Evolutionary conservation across 2,329 filamentous ascomycete genomes (phyloP).

Genomic region (Penicillium sp.): DNA sequence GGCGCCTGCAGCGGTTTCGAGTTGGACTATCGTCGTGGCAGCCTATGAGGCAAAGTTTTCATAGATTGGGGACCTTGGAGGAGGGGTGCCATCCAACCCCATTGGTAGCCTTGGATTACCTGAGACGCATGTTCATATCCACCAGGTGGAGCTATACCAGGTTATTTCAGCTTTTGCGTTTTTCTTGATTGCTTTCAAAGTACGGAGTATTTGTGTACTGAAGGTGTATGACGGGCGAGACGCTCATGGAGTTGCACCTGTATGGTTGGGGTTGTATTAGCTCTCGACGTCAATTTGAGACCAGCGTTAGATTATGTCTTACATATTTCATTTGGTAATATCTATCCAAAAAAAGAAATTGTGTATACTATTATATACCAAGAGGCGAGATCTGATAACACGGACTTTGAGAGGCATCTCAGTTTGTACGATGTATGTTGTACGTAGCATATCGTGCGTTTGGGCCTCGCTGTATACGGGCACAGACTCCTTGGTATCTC

Average conservation of each 20-base stretch:
- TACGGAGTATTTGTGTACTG: not conserved
- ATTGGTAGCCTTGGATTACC: conserved; percentile 18
- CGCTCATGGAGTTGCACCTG: not conserved
- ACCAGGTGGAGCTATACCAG: conserved; percentile 5
- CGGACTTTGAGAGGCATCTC: not conserved
- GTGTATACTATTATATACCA: not conserved
- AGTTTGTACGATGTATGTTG: not conserved
- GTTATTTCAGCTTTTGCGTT: not conserved
- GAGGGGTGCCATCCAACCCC: conserved; percentile 14
- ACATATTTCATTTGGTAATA: not conserved
- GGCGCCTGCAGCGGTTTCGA: conserved; percentile 22
- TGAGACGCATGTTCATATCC: conserved; percentile 11
- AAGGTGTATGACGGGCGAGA: not conserved
- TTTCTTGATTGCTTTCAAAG: not conserved
- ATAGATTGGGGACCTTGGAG: conserved; percentile 23
- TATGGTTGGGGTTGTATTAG: not conserved
- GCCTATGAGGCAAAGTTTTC: conserved; percentile 21
- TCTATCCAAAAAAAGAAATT: not conserved
- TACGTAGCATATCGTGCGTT: not conserved
- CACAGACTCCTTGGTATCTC: conserved; percentile 3
- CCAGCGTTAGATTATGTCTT: not conserved
- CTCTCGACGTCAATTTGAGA: not conserved
- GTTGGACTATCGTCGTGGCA: conserved; percentile 5
- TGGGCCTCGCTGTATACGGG: conserved; percentile 1
- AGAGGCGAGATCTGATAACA: conserved; percentile 13